Evolutionary conservation across 805 yeast genomes (phyloP).

Genomic region (Candida pini): DNA sequence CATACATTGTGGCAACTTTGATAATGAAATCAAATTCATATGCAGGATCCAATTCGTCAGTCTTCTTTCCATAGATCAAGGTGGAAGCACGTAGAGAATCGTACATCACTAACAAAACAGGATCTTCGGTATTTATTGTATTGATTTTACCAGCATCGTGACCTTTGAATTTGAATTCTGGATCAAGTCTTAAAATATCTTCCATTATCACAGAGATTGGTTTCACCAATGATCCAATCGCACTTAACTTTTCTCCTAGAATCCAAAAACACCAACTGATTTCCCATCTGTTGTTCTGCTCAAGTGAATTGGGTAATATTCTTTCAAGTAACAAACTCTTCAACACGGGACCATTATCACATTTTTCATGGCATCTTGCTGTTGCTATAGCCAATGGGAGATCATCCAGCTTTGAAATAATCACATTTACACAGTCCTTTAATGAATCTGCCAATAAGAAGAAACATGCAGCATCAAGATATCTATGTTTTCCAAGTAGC

Average conservation of each 20-base stretch:
- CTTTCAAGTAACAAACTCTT: constrained; percentile 41
- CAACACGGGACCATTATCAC: constrained; percentile 52
- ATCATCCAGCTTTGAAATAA: constrained; percentile 64
- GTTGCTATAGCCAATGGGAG: constrained; percentile 72
- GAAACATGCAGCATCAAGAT: constrained; percentile 81
- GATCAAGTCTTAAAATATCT: constrained; percentile 23
- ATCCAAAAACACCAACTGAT: constrained; percentile 79
- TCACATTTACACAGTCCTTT: constrained; percentile 70
- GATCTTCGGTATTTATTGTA: constrained; percentile 53
- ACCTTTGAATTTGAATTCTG: constrained; percentile 32
- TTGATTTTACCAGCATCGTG: constrained; percentile 24
- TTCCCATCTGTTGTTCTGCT: constrained; percentile 72
- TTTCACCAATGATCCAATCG: constrained; percentile 63
- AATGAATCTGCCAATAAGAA: constrained; percentile 73
- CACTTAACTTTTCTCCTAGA: constrained; percentile 37
- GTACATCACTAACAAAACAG: constrained; percentile 68
- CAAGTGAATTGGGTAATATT: constrained; percentile 52
- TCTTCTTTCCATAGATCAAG: constrained; percentile 43
- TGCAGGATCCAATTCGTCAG: constrained; percentile 32
- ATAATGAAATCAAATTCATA: constrained; percentile 59
- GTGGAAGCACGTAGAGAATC: constrained; percentile 51
- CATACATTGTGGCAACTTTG: constrained; percentile 61
- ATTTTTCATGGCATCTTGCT: constrained; percentile 65
- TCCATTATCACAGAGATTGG: constrained; percentile 37
- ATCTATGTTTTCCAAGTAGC: constrained; percentile 80